phyloP scores from a whole-genome alignment of 495 filamentous ascomycete species.

The Neurospora sublineolata region DNA sequence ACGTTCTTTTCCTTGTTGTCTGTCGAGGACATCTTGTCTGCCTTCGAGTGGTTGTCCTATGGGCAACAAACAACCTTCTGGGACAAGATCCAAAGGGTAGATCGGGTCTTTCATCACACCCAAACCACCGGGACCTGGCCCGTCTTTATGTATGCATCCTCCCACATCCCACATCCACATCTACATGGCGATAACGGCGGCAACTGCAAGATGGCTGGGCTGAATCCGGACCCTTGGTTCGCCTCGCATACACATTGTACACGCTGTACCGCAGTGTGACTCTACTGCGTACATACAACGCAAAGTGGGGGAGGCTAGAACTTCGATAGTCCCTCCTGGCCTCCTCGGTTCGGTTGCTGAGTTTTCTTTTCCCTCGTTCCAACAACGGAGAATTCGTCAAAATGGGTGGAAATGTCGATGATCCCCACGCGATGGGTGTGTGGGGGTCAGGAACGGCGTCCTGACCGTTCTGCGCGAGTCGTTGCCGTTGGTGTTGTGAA shows the following conservation, averaged over 20 bases:
- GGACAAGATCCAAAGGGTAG: not conserved
- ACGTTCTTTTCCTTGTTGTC: constrained; percentile 7
- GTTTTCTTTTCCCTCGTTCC: not conserved
- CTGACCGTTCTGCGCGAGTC: not conserved
- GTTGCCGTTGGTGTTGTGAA: not conserved
- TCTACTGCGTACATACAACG: not conserved
- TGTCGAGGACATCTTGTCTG: constrained; percentile 12
- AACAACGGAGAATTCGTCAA: not conserved
- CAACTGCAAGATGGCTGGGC: not conserved
- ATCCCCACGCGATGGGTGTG: not conserved
- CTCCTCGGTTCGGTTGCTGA: not conserved
- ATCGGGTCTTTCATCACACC: not conserved
- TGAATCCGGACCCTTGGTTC: not conserved
- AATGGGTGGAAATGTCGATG: not conserved
- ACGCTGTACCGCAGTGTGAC: not conserved
- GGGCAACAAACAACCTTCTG: not conserved
- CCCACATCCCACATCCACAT: not conserved
- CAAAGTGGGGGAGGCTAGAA: not conserved
- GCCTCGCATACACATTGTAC: not conserved
- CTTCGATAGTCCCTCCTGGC: not conserved
- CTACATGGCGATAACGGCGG: not conserved
- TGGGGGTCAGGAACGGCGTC: not conserved
- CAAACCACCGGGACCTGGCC: not conserved
- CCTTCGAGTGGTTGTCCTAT: not conserved
- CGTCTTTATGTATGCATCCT: not conserved